Base-by-base conservation (phyloP, 371 early-diverging fungal genomes). In the Lichtheimia hyalospora region DNA sequence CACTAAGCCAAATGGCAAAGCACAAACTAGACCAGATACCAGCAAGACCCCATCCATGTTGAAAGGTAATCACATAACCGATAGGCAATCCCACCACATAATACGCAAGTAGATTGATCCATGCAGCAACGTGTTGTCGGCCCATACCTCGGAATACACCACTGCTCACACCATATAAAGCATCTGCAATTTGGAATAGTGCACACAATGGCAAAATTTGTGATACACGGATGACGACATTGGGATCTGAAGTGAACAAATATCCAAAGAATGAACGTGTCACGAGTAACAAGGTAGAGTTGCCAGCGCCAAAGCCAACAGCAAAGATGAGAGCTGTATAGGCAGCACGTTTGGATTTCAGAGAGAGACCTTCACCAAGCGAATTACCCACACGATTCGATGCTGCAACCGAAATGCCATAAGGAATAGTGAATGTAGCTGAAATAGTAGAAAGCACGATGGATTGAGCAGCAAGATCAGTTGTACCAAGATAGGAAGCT, bases 121-220 rank as follows among this genome's bases (percentile, higher is more conserved):
- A 74, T 3, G 92, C 91, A 6, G 90, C 90, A 39, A 86, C 54
- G n/a, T 84, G 82, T 57, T 90, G 91, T 39, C 86, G 68, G 15
- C 91, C 92, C 5, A 86, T 67, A 42, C 91, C 90, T 25, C 92
- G 85, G 27, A 92, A 74, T 2, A 90, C 78, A 42, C 92, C 92
- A 3, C 88, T 87, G 10, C 83, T 77, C 5, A 89, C 83, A 53
- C 84, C 81, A n/a, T 83, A 84, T 7, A 87, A 55, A 2, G 87
- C 85, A 68, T 92, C 92, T 5, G 78, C 70, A 57, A 94, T 71
- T 69, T 95, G 96, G 73, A 90, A 55, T 21, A 90, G 52, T 0
- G 95, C 92, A 39, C 82, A 89, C 4, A 91, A 60, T 0, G 95
- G 95, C 58, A 95, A 68, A 23, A 95, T 79, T 24, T 54, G 54